Conservation (phyloP, 768 basidiomycete species). For the Termitomyces sp. region DNA sequence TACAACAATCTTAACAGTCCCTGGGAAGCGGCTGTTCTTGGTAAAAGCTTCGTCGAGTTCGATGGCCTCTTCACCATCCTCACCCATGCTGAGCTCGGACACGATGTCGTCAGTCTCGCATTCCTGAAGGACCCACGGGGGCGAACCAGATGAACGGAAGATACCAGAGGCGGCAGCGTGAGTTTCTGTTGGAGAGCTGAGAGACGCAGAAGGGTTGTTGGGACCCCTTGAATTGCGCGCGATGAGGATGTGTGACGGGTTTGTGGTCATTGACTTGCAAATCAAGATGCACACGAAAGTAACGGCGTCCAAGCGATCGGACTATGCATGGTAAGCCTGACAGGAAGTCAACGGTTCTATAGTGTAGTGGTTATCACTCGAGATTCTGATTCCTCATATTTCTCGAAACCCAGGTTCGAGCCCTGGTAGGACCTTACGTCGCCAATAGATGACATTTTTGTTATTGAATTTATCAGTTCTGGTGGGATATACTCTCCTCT, state of each 20-base stretch:
- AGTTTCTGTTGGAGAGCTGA: slow-evolving; percentile 83
- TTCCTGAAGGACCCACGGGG: slow-evolving; percentile 76
- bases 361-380: slow-evolving; percentile 19
- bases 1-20: slow-evolving; percentile 87
- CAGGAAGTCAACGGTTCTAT: slow-evolving; percentile 24
- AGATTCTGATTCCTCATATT: slow-evolving; percentile 26
- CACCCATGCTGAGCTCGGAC: slow-evolving; percentile 61
- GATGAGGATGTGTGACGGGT: slow-evolving; percentile 85
- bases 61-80: slow-evolving; percentile 64
- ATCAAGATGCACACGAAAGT: no score
- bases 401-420: slow-evolving; percentile 43
- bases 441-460: no score
- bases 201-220: slow-evolving; percentile 71
- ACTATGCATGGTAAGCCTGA: no score
- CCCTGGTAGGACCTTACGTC: slow-evolving; percentile 38
- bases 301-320: no score
- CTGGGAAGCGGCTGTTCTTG: slow-evolving; percentile 61
- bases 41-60: slow-evolving; percentile 81
- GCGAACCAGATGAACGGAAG: slow-evolving; percentile 75
- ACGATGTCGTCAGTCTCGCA: slow-evolving; percentile 64
- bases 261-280: slow-evolving; percentile 45
- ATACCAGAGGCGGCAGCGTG: slow-evolving; percentile 84
- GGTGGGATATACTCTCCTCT: no score
- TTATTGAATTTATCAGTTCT: no score
- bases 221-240: slow-evolving; percentile 77